Evolutionary conservation across 345 rosid species (phyloP), one percentile per base, ranked within the genome.

Genomic region (Raphanus raphanistrum): DNA sequence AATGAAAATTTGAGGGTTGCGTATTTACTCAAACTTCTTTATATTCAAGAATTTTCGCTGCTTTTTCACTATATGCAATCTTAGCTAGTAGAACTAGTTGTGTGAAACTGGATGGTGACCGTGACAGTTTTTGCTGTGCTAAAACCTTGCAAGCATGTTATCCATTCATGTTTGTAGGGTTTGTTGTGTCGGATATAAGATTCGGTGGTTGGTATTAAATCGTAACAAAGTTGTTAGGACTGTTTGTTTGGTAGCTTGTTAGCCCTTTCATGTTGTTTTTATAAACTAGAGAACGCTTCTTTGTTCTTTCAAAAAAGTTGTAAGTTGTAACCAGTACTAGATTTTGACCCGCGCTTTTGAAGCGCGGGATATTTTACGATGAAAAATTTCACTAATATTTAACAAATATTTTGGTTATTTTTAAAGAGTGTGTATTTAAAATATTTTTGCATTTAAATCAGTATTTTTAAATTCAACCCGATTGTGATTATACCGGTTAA

Each of bases 91-190:
- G 60, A 54, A 4, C 60, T 16, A 57, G 21, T 67, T 8, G 26
- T 45, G n/a, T 41, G 57, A 43, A 66, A 66, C 29, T 8, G 13
- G n/a, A 45, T 45, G 16, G 72, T 50, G 41, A 5, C 25, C 15
- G 21, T 21, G 21, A 21, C 21, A 50, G 43, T 26, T 50, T 11
- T 28, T 1, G 71, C 21, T 15, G 3, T 63, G 48, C 26, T 15
- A 63, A 63, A 63, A 35, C 29, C 25, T 68, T 31, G 32, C 73
- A 69, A 54, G 48, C 48, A 50, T 48, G 33, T 54, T 69, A 52
- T 17, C 6, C 8, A 31, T 69, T 67, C 71, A 17, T 32, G 71
- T 43, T 67, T 63, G 68, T 63, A 35, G 32, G 36, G 63, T 54
- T 54, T 69, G 73, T 54, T 15, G 17, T 48, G 15, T 12, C 28